Evolutionary conservation across 1,284 basidiomycete species (phyloP).

Genomic region (Microbotryomycetes sp.): DNA sequence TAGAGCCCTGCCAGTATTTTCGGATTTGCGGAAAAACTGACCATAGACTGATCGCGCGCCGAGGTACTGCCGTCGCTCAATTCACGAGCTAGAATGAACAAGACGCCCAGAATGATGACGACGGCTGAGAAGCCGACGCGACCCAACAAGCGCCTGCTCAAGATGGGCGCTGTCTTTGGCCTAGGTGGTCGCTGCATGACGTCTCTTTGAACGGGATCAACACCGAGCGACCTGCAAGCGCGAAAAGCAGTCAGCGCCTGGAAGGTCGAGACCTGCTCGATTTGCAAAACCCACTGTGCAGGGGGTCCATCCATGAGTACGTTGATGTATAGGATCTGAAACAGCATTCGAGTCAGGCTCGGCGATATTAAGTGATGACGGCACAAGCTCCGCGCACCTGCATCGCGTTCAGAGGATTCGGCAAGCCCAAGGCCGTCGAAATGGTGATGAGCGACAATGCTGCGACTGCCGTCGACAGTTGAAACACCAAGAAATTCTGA

Average conservation of each 20-base stretch:
- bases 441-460: slow-evolving; percentile 90
- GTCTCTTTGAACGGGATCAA: slow-evolving; percentile 86
- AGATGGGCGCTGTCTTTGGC: slow-evolving; percentile 79
- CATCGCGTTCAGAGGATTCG: slow-evolving; percentile 94
- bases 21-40: slow-evolving; percentile 41
- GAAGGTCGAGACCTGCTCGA: background rate
- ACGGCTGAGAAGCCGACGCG: slow-evolving; percentile 84
- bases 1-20: background rate
- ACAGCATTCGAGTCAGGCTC: background rate
- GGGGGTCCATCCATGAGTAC: slow-evolving; percentile 69
- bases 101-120: slow-evolving; percentile 79
- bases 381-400: slow-evolving; percentile 38
- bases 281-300: slow-evolving; percentile 6
- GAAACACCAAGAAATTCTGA: slow-evolving; percentile 95
- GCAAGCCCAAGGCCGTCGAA: slow-evolving; percentile 78
- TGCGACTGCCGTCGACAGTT: slow-evolving; percentile 91
- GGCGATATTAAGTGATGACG: background rate
- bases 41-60: slow-evolving; percentile 87
- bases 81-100: slow-evolving; percentile 79
- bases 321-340: slow-evolving; percentile 90
- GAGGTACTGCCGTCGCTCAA: slow-evolving; percentile 73
- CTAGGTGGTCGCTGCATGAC: slow-evolving; percentile 85
- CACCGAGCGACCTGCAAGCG: slow-evolving; percentile 64
- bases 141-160: slow-evolving; percentile 62
- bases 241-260: background rate